A percentile compares a stretch with the other conserved stretches of the same genome.
Evolutionary conservation across 2,329 filamentous ascomycete genomes (phyloP).

Genomic region (Pseudogymnoascus sp.): DNA sequence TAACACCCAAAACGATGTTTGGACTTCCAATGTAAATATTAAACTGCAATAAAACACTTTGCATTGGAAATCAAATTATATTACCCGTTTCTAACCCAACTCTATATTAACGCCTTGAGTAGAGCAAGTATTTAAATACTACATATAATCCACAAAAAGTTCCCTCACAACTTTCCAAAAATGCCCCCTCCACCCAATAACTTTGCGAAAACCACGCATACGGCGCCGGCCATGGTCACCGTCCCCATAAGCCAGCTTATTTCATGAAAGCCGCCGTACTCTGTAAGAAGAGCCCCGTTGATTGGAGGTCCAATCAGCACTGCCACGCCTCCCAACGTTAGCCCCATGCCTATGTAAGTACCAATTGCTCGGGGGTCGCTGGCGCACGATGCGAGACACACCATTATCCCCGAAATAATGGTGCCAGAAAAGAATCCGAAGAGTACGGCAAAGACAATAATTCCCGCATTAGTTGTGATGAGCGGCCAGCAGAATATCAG

Average conservation of each 20-base stretch:
- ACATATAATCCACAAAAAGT: background rate
- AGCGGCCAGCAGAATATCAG: constrained; percentile 14
- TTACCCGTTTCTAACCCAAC: background rate
- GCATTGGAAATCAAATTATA: background rate
- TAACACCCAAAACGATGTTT: background rate
- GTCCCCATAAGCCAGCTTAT: constrained; percentile 21
- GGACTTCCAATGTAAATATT: background rate
- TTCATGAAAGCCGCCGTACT: constrained; percentile 36
- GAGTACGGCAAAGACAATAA: constrained; percentile 50
- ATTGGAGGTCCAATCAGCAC: constrained; percentile 60
- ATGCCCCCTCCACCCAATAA: background rate
- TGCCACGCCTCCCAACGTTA: constrained; percentile 53
- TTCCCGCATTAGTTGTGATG: constrained; percentile 10
- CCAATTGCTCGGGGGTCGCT: constrained; percentile 61
- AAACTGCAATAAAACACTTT: background rate
- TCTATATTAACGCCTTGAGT: background rate
- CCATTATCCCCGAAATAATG: constrained; percentile 51
- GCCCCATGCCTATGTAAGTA: constrained; percentile 57
- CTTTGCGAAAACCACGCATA: constrained; percentile 8
- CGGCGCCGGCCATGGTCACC: constrained; percentile 17
- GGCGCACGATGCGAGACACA: constrained; percentile 26
- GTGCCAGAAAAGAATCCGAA: constrained; percentile 77
- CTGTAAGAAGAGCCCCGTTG: constrained; percentile 49
- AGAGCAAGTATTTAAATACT: background rate
- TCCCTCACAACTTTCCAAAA: background rate